Conservation (phyloP, 2,329 filamentous ascomycete genomes). For the Boeremia lycopersici region DNA sequence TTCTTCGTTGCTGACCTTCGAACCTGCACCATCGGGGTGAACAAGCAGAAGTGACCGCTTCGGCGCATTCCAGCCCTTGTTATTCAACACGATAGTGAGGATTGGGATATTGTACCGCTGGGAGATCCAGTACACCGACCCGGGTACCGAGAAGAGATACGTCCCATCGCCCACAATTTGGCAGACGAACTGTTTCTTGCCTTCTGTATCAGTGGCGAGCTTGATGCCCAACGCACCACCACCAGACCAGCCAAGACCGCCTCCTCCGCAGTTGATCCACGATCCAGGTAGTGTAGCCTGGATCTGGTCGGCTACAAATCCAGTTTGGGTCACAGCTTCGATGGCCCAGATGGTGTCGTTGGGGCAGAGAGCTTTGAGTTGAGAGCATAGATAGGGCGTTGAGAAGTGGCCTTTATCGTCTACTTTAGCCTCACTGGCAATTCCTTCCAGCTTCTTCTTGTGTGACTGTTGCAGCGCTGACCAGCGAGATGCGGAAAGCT, state of each 20-base stretch:
- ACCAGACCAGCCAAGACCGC: conserved; percentile 80
- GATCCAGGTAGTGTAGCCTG: conserved; percentile 70
- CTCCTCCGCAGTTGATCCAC: conserved; percentile 82
- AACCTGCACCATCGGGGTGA: conserved; percentile 67
- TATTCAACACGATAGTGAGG: conserved; percentile 71
- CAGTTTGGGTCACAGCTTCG: conserved; percentile 77
- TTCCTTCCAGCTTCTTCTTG: conserved; percentile 62
- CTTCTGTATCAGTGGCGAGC: conserved; percentile 64
- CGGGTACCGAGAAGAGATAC: conserved; percentile 69
- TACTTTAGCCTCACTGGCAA: conserved; percentile 64
- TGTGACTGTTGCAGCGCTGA: conserved; percentile 64
- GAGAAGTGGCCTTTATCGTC: conserved; percentile 67
- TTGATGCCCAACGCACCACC: conserved; percentile 78
- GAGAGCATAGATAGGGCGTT: conserved; percentile 61
- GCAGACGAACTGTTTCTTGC: conserved; percentile 48
- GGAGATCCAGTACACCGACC: conserved; percentile 72
- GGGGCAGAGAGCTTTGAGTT: conserved; percentile 64
- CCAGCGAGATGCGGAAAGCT: conserved; percentile 56
- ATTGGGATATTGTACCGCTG: conserved; percentile 70
- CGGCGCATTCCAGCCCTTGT: conserved; percentile 74
- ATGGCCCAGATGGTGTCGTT: conserved; percentile 74
- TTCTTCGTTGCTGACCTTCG: conserved; percentile 66
- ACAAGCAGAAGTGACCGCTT: conserved; percentile 66
- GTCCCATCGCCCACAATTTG: conserved; percentile 70
- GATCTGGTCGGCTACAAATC: conserved; percentile 72